Evolutionary conservation across 2,329 filamentous ascomycete species (phyloP).

Genomic region (Neodidymelliopsis sp.): DNA sequence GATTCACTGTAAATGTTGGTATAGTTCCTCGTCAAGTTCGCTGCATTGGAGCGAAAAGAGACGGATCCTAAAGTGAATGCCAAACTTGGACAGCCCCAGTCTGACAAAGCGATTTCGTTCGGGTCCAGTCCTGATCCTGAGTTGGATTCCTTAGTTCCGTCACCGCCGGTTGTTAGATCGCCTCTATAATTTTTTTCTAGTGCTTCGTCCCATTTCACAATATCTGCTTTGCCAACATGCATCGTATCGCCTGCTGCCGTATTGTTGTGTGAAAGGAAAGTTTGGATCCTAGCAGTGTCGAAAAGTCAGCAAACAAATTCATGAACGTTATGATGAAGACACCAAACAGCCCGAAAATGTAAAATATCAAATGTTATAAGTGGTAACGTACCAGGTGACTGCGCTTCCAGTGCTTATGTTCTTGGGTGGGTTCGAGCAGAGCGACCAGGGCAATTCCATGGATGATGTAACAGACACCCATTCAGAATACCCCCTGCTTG

Average conservation of each 20-base stretch:
- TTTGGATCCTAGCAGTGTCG: not conserved
- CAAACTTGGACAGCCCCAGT: constrained; percentile 7
- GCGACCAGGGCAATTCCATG: constrained; percentile 1
- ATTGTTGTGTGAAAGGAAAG: not conserved
- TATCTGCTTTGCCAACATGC: not conserved
- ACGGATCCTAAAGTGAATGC: not conserved
- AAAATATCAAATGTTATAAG: not conserved
- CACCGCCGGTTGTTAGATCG: not conserved
- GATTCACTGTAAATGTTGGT: not conserved
- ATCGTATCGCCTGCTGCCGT: not conserved
- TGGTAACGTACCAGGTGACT: not conserved
- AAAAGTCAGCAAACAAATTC: not conserved
- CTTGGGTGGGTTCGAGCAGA: constrained; percentile 4
- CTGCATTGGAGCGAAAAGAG: not conserved
- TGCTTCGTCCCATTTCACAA: not conserved
- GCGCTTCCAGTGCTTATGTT: not conserved
- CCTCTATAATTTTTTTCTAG: not conserved
- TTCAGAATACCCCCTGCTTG: not conserved
- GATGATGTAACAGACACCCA: not conserved
- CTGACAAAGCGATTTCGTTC: not conserved
- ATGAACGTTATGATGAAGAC: not conserved
- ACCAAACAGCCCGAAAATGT: too few relatives aligned
- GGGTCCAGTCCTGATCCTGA: not conserved
- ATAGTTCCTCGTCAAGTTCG: not conserved
- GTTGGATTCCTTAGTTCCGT: not conserved